Base-by-base conservation (phyloP, 768 basidiomycete genomes). In the Hygrocybe punicea region DNA sequence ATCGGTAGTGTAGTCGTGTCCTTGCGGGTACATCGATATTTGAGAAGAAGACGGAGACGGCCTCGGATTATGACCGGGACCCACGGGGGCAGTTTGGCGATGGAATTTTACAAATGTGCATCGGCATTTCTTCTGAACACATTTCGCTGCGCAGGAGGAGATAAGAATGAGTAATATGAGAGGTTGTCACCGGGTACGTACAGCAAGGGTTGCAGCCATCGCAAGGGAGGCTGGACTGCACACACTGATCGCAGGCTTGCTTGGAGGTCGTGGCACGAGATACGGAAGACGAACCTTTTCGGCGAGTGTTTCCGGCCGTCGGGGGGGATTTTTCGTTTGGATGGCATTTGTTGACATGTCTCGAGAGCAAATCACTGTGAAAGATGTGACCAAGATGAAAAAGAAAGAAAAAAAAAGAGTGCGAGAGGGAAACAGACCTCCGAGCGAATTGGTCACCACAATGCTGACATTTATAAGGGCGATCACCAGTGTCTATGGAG, bases 361-460 rank as follows among this genome's bases (percentile, higher is more conserved):
- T 75, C 5, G 91, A 91, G 44, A 93, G 83, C 3, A 93, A 79
- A 75, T 93, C 91, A 68, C 90, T 91, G 37, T 21, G 19, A 42
- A 24, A 51, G 19, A 51, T 46, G 54, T 51, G 44, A 55, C 39
- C 23, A 50, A 50, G 33, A 51, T 57, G 51, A 19, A 7, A 50
- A 42, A 36, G 51, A 55, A 59, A 51, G 24, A 23, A 51, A 53
- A 35, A 7, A 55, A 51, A 4, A 8, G 29, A 29, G 29, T 4
- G 29, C 29, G 29, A 29, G 29, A 4, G 29, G 29, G n/a, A n/a
- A 29, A 68, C 69, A 10, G 46, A 87, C 90, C 90, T 91, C 67
- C 91, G 73, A 2, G 91, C 91, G 67, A 93, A 93, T 73, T 92
- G 90, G 75, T 93, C 91, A 36, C 91, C 91, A 70, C 91, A 93